These are phyloP conservation scores for Apostasia ramifera DNA, from an alignment of 106 monocot species.

Conservation along the genomic window DNA sequence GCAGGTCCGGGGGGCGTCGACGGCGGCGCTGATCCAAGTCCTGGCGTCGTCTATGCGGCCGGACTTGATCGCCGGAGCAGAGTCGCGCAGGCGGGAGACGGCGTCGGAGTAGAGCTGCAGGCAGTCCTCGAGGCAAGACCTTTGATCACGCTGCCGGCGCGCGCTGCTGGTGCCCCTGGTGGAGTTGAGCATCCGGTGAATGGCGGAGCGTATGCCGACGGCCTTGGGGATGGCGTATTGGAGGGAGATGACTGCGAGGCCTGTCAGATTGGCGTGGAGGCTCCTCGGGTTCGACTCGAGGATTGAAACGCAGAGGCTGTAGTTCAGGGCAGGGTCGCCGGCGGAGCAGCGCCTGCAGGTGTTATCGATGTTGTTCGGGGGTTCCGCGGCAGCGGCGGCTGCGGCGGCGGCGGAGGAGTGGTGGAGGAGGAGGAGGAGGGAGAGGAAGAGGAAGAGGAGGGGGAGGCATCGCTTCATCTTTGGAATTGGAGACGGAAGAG, in stretches of 20 bases:
- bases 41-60: conserved; percentile 6
- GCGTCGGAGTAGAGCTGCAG: conserved; percentile 3
- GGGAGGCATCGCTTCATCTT: not conserved
- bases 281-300: conserved; percentile 7
- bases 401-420: not conserved
- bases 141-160: not conserved
- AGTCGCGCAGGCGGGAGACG: not conserved
- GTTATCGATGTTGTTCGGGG: not conserved
- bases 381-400: not conserved
- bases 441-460: conserved; percentile 9
- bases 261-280: conserved; percentile 3
- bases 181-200: not conserved
- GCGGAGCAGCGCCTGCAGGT: conserved; percentile 6
- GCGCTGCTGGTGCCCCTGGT: too few relatives aligned
- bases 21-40: conserved; percentile 1
- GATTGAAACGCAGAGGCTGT: conserved; percentile 6
- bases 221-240: conserved; percentile 6
- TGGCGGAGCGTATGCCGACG: not conserved
- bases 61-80: not conserved
- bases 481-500: not conserved
- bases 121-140: not conserved
- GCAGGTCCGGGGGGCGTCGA: conserved; percentile 3
- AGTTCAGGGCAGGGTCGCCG: conserved; percentile 8
- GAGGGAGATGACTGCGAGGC: conserved; percentile 13
- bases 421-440: conserved; percentile 5